Base-by-base conservation (phyloP, 805 yeast genomes). In the Metschnikowia drakensbergensis region DNA sequence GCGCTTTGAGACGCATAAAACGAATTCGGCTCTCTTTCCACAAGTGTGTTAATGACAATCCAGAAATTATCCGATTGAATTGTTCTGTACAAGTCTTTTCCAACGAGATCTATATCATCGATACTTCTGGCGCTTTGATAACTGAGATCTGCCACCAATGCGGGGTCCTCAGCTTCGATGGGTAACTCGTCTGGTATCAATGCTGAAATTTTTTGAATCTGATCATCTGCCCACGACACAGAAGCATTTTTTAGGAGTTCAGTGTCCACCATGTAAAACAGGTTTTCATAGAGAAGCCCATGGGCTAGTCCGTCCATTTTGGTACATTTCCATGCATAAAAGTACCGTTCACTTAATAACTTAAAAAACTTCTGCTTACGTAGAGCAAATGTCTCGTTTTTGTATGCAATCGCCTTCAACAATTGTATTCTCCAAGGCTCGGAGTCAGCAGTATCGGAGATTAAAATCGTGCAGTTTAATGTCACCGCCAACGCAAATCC, bases 61-160 rank as follows among this genome's bases (percentile, higher is more conserved):
- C 59, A 56, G 39, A 54, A 54, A 27, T 54, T 54, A 42, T 56
- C 59, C 3, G 59, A 53, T 30, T 56, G 59, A 3, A 56, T 35
- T 6, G 58, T 53, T 22, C 51, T 54, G 36, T 47, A 47, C 46
- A 56, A 49, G 41, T 56, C 58, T 3, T 27, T 25, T 2, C 58
- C 55, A 8, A 17, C 30, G 11, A 53, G 35, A n/a, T 46, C 42
- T 3, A 38, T 37, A 34, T 56, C 59, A 37, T 46, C 47, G 7
- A 52, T 44, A 17, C 43, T 42, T 10, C 30, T 30, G 23, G 44
- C 32, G 44, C 46, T 47, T 25, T 37, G 42, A 46, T 56, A 56
- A 44, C 55, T 47, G 35, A 35, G 28, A 3, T 35, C 30, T 9
- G n/a, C 42, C 9, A 53, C 42, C n/a, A 42, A 34, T 2, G 27